Conservation (phyloP, 208 protist genomes). For the Wallacemonas collosoma region DNA sequence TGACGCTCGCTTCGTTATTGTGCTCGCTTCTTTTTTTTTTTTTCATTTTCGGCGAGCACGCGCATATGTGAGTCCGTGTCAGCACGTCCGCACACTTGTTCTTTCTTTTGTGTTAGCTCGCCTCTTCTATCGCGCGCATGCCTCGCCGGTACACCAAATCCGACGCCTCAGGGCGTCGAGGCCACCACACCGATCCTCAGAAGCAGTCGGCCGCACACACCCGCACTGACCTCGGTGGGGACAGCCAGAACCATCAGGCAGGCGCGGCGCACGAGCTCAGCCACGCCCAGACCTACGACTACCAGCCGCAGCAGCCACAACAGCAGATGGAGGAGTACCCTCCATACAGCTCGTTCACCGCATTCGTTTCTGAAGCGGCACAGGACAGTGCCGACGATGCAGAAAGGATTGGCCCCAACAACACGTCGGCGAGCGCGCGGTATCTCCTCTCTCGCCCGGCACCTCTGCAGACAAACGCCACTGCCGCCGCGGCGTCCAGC, state of each 20-base stretch:
- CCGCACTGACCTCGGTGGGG: not conserved
- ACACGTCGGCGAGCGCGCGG: not conserved
- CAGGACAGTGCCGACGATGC: not conserved
- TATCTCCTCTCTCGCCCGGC: conserved; percentile 2
- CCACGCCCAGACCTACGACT: not conserved
- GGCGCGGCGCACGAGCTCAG: not conserved
- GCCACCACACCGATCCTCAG: not conserved
- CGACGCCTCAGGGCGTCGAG: no score
- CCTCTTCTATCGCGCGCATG: not conserved
- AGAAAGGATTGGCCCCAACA: not conserved
- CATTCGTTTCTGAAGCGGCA: not conserved
- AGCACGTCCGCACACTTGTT: no score
- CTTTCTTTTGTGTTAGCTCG: not conserved
- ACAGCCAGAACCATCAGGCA: not conserved
- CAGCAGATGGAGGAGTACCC: not conserved
- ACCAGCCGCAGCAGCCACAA: conserved; percentile 13
- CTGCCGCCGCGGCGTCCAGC: not conserved
- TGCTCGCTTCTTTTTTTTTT: no score
- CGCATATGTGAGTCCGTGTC: no score
- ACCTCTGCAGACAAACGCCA: not conserved
- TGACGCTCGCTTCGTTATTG: not conserved
- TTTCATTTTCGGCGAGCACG: not conserved
- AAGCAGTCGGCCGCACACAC: not conserved
- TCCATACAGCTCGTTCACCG: conserved; percentile 5
- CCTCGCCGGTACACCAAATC: not conserved